Evolutionary conservation across 257 asterid species (phyloP), one percentile per base, ranked within the genome.

Genomic region (Solanum chaucha): DNA sequence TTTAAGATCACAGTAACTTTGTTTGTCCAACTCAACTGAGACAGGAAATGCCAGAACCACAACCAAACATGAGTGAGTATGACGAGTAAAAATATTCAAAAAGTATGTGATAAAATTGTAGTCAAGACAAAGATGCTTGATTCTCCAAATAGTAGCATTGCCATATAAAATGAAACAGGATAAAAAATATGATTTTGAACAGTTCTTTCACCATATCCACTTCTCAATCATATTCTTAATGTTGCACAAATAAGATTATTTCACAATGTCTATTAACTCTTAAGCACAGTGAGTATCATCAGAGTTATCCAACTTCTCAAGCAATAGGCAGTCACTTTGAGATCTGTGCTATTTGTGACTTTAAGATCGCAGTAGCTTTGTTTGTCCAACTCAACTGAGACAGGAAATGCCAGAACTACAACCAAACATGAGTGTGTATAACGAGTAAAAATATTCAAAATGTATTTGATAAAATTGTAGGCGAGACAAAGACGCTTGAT

Each of bases 21-120:
- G 98, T 91, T 94, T 94, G 85, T 94, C 98, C 88, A 93, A 90
- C 91, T 95, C 98, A 93, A 95, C 98, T 95, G 84, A 82, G 30
- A 88, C 87, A 38, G 84, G 77, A 14, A 80, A 85, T 32, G 17
- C 30, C 80, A 89, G n/a, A 88, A 10, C 48, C 36, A 9, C 22
- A 51, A 35, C 10, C 19, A 84, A 36, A 48, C 55, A 84, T 30
- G 26, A 75, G 10, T 82, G 32, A 10, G 61, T 34, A n/a, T 30
- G 55, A 86, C 61, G 26, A 35, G 10, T 36, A 28, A 41, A 26
- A 51, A 48, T 65, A 85, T 26, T 26, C 80, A 17, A 10, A 64
- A 71, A 11, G 35, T 55, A 9, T 82, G 22, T 40, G 46, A 26
- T 30, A 41, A 24, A 30, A 32, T 74, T 14, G 30, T 38, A 41